These are phyloP conservation scores for Starmera dryadoides DNA, from an alignment of 805 yeast genomes.

Conservation along the genomic window DNA sequence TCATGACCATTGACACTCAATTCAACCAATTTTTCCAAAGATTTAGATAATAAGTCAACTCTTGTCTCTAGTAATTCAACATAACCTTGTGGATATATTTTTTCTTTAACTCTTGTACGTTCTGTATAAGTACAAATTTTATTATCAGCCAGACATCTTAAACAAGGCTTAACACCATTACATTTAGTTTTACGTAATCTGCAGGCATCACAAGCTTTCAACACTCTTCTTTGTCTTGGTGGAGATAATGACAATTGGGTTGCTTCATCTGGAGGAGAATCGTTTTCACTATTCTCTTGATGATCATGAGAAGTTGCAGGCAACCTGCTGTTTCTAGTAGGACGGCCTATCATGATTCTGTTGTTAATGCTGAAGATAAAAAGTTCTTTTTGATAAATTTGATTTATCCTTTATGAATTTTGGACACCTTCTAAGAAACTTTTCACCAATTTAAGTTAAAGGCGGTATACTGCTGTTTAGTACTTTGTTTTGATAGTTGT, in stretches of 20 bases:
- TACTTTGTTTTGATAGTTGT: too few relatives aligned
- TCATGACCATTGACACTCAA: neutral
- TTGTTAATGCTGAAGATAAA: too few relatives aligned
- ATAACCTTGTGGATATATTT: slow-evolving; percentile 50
- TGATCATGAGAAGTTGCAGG: neutral
- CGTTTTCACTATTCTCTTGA: too few relatives aligned
- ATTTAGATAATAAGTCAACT: slow-evolving; percentile 41
- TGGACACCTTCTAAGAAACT: too few relatives aligned
- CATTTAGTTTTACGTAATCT: slow-evolving; percentile 58
- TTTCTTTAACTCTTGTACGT: slow-evolving; percentile 44
- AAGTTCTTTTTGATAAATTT: too few relatives aligned
- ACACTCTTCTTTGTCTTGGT: slow-evolving; percentile 36
- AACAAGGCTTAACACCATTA: slow-evolving; percentile 56
- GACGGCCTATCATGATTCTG: neutral
- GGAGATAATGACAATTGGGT: neutral
- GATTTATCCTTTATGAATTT: too few relatives aligned
- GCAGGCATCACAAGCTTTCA: slow-evolving; percentile 60
- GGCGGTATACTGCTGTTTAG: too few relatives aligned
- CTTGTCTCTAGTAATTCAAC: slow-evolving; percentile 58
- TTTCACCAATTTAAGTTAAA: too few relatives aligned
- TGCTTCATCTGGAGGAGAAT: neutral
- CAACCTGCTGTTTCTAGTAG: neutral
- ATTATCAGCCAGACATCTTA: slow-evolving; percentile 46
- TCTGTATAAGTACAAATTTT: slow-evolving; percentile 55
- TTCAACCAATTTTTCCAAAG: slow-evolving; percentile 22